Evolutionary conservation across 768 basidiomycete species (phyloP).

Genomic region (Leccinum variicolor): DNA sequence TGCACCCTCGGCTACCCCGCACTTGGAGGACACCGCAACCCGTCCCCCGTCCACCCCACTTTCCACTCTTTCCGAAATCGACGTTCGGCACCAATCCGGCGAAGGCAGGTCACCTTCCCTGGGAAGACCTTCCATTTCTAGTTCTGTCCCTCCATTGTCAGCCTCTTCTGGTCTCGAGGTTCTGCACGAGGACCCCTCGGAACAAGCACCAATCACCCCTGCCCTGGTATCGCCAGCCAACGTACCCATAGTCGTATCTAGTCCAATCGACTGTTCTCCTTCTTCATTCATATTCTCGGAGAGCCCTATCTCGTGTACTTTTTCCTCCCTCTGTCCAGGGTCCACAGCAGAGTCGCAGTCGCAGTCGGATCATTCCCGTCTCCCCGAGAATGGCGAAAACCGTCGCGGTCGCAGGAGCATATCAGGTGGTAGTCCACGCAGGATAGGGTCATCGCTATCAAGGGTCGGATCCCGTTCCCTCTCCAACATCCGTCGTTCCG

Average conservation of each 20-base stretch:
- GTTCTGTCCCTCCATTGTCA: constrained; percentile 23
- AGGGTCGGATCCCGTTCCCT: constrained; percentile 37
- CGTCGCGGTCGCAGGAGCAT: constrained; percentile 19
- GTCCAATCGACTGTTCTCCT: constrained; percentile 2
- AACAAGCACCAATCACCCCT: constrained; percentile 15
- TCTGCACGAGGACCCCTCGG: constrained; percentile 28
- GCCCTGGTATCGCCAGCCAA: neutral
- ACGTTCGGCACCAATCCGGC: neutral
- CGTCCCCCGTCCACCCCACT: neutral
- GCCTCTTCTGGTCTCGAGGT: constrained; percentile 26
- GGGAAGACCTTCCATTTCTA: constrained; percentile 23
- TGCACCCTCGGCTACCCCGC: neutral
- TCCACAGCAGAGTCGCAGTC: constrained; percentile 14
- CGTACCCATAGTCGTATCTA: constrained; percentile 21
- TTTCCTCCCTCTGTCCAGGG: constrained; percentile 20
- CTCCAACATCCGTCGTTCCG: constrained; percentile 44
- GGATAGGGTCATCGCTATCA: constrained; percentile 13
- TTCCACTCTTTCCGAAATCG: constrained; percentile 1
- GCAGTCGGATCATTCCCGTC: constrained; percentile 5
- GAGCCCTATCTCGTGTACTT: constrained; percentile 23
- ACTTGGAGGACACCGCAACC: neutral
- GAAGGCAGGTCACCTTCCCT: constrained; percentile 6
- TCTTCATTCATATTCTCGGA: constrained; percentile 12
- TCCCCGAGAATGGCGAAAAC: constrained; percentile 14
- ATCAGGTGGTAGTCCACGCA: constrained; percentile 15